phyloP scores from a whole-genome alignment of 1,284 basidiomycete genomes.

The Peniophora sp. region DNA sequence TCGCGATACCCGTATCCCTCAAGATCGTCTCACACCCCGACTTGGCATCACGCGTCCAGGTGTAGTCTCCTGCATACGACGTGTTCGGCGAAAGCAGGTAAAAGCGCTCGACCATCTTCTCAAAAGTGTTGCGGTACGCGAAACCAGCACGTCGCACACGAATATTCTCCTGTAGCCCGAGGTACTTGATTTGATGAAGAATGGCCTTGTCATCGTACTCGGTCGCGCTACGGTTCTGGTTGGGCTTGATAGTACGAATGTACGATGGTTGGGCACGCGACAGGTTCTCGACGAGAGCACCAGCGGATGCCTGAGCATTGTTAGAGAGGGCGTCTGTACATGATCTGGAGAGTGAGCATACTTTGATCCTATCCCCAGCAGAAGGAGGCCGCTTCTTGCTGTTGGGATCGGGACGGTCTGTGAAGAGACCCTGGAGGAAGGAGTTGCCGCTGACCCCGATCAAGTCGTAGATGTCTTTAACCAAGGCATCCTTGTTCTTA shows the following conservation, averaged over 20 bases:
- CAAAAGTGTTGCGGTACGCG: slow-evolving; percentile 95
- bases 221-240: slow-evolving; percentile 87
- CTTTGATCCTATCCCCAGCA: slow-evolving; percentile 97
- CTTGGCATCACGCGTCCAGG: slow-evolving; percentile 86
- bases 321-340: slow-evolving; percentile 4
- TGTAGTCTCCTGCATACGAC: slow-evolving; percentile 98
- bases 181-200: slow-evolving; percentile 98
- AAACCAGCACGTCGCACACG: slow-evolving; percentile 96
- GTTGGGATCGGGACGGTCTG: slow-evolving; percentile 90
- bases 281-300: slow-evolving; percentile 91
- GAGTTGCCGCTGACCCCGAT: slow-evolving; percentile 73
- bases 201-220: slow-evolving; percentile 96
- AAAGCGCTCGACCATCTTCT: slow-evolving; percentile 98
- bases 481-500: slow-evolving; percentile 97
- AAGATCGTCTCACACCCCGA: slow-evolving; percentile 93
- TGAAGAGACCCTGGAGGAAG: slow-evolving; percentile 88
- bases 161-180: slow-evolving; percentile 98
- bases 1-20: slow-evolving; percentile 90
- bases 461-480: slow-evolving; percentile 93
- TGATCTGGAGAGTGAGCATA: slow-evolving; percentile 19
- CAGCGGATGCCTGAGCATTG: slow-evolving; percentile 65
- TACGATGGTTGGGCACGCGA: slow-evolving; percentile 97
- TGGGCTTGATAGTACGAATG: slow-evolving; percentile 99
- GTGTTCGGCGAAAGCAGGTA: slow-evolving; percentile 93
- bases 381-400: slow-evolving; percentile 98